Evolutionary conservation across 805 yeast species (phyloP).

Genomic region (Suhomyces prunicola): DNA sequence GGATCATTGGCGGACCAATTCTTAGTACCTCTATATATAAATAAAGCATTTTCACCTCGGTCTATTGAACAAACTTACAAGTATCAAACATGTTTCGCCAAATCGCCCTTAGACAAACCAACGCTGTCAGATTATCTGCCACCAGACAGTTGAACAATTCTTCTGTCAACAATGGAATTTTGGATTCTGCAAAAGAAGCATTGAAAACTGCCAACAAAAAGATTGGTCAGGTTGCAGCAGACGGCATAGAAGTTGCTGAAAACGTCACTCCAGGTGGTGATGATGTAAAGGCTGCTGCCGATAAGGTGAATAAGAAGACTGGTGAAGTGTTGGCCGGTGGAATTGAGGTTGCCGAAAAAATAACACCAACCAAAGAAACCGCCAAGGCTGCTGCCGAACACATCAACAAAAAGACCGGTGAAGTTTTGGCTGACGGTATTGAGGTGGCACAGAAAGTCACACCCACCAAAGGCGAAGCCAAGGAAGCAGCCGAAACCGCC

Average conservation of each 20-base stretch:
- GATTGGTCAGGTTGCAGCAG: constrained; percentile 42
- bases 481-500: constrained; percentile 16
- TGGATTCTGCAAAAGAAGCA: constrained; percentile 36
- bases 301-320: constrained; percentile 26
- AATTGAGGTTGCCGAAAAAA: constrained; percentile 9
- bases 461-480: constrained; percentile 1
- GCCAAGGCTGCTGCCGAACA: constrained; percentile 7
- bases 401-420: constrained; percentile 30
- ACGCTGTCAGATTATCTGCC: constrained; percentile 3
- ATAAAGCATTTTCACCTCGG: not conserved
- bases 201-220: constrained; percentile 31
- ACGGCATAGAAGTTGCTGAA: constrained; percentile 38
- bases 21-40: not conserved
- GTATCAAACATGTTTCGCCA: constrained; percentile 10
- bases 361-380: constrained; percentile 2
- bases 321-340: constrained; percentile 34
- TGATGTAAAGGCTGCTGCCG: constrained; percentile 20
- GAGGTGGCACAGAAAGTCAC: constrained; percentile 29
- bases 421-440: constrained; percentile 36
- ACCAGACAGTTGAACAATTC: not conserved
- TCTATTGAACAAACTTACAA: not conserved
- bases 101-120: constrained; percentile 5
- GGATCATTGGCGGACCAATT: not conserved
- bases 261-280: constrained; percentile 19
- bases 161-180: constrained; percentile 11